Conservation (phyloP, 208 protist genomes). For the Wallacemonas sp. region DNA sequence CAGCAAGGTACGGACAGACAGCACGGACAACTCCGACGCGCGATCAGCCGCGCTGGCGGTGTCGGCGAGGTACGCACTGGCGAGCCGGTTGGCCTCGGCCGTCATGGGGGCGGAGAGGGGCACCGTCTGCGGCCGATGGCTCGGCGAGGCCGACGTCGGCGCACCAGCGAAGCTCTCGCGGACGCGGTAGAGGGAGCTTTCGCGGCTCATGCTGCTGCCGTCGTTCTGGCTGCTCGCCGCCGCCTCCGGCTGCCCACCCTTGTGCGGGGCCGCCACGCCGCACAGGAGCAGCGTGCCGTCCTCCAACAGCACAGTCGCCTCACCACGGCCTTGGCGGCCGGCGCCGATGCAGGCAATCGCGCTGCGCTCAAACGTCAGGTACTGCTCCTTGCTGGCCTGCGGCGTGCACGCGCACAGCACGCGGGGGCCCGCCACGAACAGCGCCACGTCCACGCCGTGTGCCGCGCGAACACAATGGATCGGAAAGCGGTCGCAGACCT, state of each 20-base stretch:
- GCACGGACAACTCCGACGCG: conserved; percentile 9
- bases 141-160: neutral
- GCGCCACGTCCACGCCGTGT: conserved; percentile 24
- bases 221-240: neutral
- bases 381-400: conserved; percentile 33
- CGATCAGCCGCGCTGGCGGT: conserved; percentile 10
- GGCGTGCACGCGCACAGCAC: conserved; percentile 37
- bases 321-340: conserved; percentile 35
- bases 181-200: conserved; percentile 16
- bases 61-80: neutral
- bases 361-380: conserved; percentile 37
- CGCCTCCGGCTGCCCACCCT: neutral
- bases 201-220: conserved; percentile 14
- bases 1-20: conserved; percentile 27
- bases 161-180: conserved; percentile 11
- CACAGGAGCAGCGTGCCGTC: conserved; percentile 51
- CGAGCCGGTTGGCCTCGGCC: neutral
- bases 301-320: conserved; percentile 62
- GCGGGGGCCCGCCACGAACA: conserved; percentile 22
- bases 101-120: conserved; percentile 4
- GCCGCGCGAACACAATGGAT: conserved; percentile 14
- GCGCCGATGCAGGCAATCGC: conserved; percentile 37
- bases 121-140: neutral
- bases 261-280: conserved; percentile 18
- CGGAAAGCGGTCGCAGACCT: conserved; percentile 7